These are phyloP conservation scores for Exophiala aquamarina DNA, from an alignment of 2,329 filamentous ascomycete species.

Conservation along the genomic window DNA sequence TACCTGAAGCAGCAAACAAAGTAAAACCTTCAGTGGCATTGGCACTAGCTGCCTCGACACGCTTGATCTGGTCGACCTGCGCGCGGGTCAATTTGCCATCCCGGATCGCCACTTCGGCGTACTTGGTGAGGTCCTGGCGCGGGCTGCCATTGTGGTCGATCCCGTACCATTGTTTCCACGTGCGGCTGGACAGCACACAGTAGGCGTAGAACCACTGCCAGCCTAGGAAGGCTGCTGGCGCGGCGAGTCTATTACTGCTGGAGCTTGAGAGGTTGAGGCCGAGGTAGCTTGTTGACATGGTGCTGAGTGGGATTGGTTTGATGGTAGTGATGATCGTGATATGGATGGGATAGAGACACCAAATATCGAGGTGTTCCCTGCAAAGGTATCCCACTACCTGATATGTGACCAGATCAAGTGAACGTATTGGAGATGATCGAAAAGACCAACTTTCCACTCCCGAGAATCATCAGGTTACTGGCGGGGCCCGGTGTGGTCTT, in stretches of 20 bases:
- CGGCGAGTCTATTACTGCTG: conserved; percentile 1
- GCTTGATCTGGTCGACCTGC: conserved; percentile 44
- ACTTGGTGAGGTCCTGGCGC: conserved; percentile 47
- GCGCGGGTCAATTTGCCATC: conserved; percentile 45
- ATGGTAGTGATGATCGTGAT: neutral
- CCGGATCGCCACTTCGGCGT: conserved; percentile 43
- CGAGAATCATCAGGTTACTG: too few species aligned
- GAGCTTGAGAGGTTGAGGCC: conserved; percentile 8
- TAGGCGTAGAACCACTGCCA: conserved; percentile 42
- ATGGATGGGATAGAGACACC: too few species aligned
- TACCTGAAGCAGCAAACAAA: conserved; percentile 35
- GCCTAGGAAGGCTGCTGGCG: conserved; percentile 16
- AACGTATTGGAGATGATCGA: too few species aligned
- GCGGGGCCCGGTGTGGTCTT: too few species aligned
- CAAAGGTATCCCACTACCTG: too few species aligned
- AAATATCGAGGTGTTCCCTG: too few species aligned
- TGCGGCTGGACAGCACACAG: conserved; percentile 44
- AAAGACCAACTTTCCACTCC: too few species aligned
- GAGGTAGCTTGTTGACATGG: conserved; percentile 26
- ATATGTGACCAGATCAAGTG: too few species aligned
- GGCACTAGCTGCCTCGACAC: conserved; percentile 47
- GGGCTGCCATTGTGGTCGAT: conserved; percentile 51
- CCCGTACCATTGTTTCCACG: conserved; percentile 42
- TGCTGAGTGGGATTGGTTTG: neutral
- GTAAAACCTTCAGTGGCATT: conserved; percentile 43